Base-by-base conservation (phyloP, 768 basidiomycete genomes). In the Basidioascus undulatus region DNA sequence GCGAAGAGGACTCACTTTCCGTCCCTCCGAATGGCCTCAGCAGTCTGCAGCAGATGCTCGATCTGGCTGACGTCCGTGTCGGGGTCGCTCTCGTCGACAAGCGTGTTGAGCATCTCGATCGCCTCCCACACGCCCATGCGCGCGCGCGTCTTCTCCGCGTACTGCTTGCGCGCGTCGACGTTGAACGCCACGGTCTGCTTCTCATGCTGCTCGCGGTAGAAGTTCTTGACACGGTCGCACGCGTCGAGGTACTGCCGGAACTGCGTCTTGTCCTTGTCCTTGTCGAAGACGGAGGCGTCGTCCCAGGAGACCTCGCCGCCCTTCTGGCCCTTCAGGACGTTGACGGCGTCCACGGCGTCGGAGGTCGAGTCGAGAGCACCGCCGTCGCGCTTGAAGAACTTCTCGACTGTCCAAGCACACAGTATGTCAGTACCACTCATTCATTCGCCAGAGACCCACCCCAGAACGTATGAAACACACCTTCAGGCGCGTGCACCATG, bases 121-220 rank as follows among this genome's bases (percentile, higher is more conserved):
- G 79, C 79, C 48, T 79, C 70, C 79, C 79, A 83, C 31, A 83
- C 59, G 40, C 57, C 62, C 81, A 84, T 82, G n/a, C 71, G 65
- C 3, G 70, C 76, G 21, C 75, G 69, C 39, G 61, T 65, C 27
- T 62, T 67, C 43, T 59, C 72, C 53, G 72, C 72, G 59, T 80
- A 80, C 46, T 76, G 66, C 9, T 70, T 71, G 8, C 83, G 74
- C 5, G 73, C 72, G 42, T 71, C 65, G 48, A 84, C 65, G 55
- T 87, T 87, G 65, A 70, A 87, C 18, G 65, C 76, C 3, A 86
- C 67, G 0, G 83, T 87, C 57, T 87, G 83, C 50, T 84, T 87
- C 54, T 74, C 73, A 44, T 80, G 76, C 50, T 80, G 76, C 51
- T 77, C 75, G 48, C 68, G 70, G 58, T 80, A 80, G 51, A 79